phyloP scores from a whole-genome alignment of 176 grass and related monocot genomes.

The Paspalum notatum region DNA sequence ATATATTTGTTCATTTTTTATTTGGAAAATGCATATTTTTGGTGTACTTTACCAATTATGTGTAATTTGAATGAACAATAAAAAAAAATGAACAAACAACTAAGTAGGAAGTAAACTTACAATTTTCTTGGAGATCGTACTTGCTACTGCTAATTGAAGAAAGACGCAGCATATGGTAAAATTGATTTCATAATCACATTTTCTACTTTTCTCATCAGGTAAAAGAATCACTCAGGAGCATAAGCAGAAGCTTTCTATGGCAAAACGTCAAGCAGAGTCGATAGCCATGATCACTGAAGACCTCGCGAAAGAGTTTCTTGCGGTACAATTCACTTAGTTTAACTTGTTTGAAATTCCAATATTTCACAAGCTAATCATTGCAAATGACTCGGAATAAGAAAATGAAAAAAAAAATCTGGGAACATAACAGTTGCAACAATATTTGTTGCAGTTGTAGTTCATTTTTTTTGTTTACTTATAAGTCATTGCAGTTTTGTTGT shows the following conservation, averaged over 20 bases:
- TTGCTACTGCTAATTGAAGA: too few species aligned
- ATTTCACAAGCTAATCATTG: neutral
- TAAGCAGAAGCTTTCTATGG: slow-evolving; percentile 47
- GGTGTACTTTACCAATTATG: neutral
- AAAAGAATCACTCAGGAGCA: slow-evolving; percentile 66
- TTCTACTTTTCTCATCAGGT: slow-evolving; percentile 46
- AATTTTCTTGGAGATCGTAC: neutral
- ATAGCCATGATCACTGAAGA: slow-evolving; percentile 70
- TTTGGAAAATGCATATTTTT: neutral
- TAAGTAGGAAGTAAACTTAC: neutral
- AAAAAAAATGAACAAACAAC: neutral
- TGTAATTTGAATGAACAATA: neutral
- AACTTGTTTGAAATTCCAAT: neutral
- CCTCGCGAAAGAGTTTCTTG: slow-evolving; percentile 58
- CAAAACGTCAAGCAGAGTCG: slow-evolving; percentile 78
- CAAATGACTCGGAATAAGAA: neutral
- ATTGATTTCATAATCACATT: slow-evolving; percentile 13
- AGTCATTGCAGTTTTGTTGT: neutral
- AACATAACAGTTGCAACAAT: neutral
- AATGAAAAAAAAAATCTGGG: neutral
- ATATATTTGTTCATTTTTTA: slow-evolving; percentile 9
- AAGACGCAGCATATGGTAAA: neutral
- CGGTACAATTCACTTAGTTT: slow-evolving; percentile 51
- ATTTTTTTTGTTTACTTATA: neutral
- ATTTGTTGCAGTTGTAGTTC: neutral